These are phyloP conservation scores for Pochonia chlamydosporia DNA, from an alignment of 2,329 filamentous ascomycete genomes.

Conservation along the genomic window DNA sequence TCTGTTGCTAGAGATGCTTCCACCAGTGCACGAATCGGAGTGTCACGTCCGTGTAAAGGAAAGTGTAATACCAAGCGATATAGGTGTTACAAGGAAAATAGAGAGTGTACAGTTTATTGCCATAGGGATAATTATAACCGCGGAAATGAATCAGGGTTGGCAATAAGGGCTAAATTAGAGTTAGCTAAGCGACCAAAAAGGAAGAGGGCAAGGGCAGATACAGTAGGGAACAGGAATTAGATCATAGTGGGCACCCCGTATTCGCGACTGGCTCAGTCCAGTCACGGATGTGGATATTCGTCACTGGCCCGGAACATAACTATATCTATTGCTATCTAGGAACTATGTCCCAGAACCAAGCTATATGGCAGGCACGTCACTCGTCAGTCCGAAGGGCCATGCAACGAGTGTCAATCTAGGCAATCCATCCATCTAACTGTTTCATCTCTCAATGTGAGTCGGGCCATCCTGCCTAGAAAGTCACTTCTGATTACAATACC, in stretches of 20 bases:
- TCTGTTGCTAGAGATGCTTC: conserved; percentile 6
- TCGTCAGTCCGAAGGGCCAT: no score
- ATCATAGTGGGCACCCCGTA: background rate
- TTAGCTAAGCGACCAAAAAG: no score
- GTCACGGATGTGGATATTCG: no score
- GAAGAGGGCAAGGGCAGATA: no score
- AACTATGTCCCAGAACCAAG: no score
- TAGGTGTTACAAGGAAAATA: conserved; percentile 1
- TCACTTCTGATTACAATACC: no score
- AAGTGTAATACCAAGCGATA: conserved; percentile 5
- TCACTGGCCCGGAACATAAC: background rate
- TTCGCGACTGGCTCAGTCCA: background rate
- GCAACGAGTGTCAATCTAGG: no score
- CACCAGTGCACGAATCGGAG: conserved; percentile 3
- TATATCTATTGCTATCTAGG: no score
- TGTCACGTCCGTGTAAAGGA: conserved; percentile 5
- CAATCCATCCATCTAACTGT: no score
- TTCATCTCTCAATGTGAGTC: no score
- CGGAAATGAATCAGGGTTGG: conserved; percentile 3
- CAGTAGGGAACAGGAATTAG: background rate
- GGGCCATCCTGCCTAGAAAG: no score
- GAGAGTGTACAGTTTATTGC: conserved; percentile 5
- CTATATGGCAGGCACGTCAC: no score
- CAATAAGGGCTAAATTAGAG: conserved; percentile 1
- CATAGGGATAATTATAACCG: conserved; percentile 5